phyloP scores from a whole-genome alignment of 495 filamentous ascomycete genomes.

The Neurospora cerealis region DNA sequence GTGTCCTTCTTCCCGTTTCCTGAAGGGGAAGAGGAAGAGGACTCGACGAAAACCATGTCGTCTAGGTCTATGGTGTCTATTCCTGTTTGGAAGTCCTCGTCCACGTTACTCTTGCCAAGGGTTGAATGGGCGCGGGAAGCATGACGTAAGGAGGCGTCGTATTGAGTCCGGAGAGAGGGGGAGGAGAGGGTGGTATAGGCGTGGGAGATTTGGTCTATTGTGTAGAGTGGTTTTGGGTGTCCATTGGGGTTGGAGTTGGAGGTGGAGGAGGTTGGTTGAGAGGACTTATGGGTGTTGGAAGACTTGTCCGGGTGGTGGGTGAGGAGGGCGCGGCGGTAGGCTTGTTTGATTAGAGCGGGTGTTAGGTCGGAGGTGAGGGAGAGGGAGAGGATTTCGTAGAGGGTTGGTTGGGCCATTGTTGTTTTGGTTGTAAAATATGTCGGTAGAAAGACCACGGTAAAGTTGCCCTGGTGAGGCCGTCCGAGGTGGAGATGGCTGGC shows the following conservation, averaged over 20 bases:
- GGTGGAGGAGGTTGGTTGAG: slow-evolving; percentile 2
- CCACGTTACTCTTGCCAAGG: no score
- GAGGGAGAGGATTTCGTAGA: slow-evolving; percentile 37
- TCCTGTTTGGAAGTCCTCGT: slow-evolving; percentile 48
- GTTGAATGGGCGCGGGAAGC: slow-evolving; percentile 13
- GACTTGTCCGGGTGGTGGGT: slow-evolving; percentile 75
- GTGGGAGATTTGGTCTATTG: slow-evolving; percentile 69
- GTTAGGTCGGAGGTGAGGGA: slow-evolving; percentile 12
- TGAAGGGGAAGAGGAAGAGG: no score
- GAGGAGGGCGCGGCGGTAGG: slow-evolving; percentile 72
- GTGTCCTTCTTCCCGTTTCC: slow-evolving; percentile 9
- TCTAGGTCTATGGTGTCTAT: slow-evolving; percentile 78
- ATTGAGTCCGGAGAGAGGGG: slow-evolving; percentile 46
- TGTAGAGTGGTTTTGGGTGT: slow-evolving; percentile 9
- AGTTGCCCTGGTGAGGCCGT: no score
- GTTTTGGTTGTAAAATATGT: no score
- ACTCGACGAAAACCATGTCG: slow-evolving; percentile 52
- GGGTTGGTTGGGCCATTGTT: slow-evolving; percentile 16
- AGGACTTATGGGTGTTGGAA: slow-evolving; percentile 2
- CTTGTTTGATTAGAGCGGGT: slow-evolving; percentile 47
- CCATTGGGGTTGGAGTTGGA: background rate
- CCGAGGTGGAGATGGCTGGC: no score
- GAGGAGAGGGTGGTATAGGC: slow-evolving; percentile 65
- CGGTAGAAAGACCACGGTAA: no score
- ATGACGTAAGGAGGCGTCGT: slow-evolving; percentile 43